These are phyloP conservation scores for Calonectria leucothoes DNA, from an alignment of 2,329 filamentous ascomycete genomes.

Conservation along the genomic window DNA sequence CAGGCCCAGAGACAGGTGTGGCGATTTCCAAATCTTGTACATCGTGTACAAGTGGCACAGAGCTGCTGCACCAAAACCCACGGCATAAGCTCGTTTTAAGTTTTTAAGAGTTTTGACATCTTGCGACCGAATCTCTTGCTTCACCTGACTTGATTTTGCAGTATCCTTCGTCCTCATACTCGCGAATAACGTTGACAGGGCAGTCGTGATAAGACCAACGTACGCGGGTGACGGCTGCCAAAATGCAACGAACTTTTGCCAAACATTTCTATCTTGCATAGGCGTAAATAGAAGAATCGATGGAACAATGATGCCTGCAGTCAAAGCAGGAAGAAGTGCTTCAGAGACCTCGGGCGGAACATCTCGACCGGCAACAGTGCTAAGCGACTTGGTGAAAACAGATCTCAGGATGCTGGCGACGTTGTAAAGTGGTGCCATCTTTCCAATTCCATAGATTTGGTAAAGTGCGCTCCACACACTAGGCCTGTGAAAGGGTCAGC, in stretches of 20 bases:
- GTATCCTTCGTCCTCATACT: background rate
- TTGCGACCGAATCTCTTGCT: background rate
- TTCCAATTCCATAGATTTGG: background rate
- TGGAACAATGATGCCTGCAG: background rate
- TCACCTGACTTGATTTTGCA: background rate
- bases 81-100: background rate
- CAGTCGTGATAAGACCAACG: background rate
- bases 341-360: background rate
- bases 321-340: background rate
- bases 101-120: background rate
- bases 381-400: background rate
- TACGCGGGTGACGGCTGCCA: background rate
- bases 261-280: background rate
- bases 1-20: background rate
- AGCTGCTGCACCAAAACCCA: background rate
- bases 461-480: background rate
- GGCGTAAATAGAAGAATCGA: background rate
- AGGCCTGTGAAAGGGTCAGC: background rate
- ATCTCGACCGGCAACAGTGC: background rate
- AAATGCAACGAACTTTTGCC: background rate
- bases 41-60: background rate
- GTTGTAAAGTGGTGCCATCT: background rate
- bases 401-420: background rate
- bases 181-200: background rate
- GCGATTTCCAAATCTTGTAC: background rate